Base-by-base conservation (phyloP, 495 filamentous ascomycete species). In the Penicillium paradoxum region DNA sequence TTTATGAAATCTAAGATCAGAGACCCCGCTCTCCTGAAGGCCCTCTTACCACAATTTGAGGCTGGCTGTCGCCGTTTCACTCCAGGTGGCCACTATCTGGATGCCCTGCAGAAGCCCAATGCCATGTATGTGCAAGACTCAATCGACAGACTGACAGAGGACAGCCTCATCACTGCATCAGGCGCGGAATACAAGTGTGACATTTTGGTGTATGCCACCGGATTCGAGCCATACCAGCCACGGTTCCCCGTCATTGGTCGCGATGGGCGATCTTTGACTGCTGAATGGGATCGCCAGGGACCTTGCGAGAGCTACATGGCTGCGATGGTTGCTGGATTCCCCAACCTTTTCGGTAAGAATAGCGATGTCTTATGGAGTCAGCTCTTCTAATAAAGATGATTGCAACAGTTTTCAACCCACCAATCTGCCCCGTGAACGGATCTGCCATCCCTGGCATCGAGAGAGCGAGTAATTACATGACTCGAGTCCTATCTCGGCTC, bases 301-400 rank as follows among this genome's bases (percentile, higher is more conserved):
- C 48, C 53, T 5, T 56, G 54, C 30, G 54, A 56, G 39, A 56
- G 54, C n/a, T 56, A 56, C 14, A 56, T 56, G 54, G 47, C 54
- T n/a, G 48, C 54, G 17, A 56, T 56, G 54, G 48, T 51, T 11
- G 54, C 54, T 14, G 39, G 38, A n/a, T 56, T 51, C 18, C 54
- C 54, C 14, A 56, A 56, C 32, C 17, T 56, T 2, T 56, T 56
- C 7, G 54, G 54, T 56, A 10, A 25, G 33, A 22, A 38, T 3
- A 8, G 4, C 8, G 11, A 18, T 29, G 3, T 9, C 4, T 5
- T 44, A n/a, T 44, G 29, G 10, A n/a, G 25, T 29, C 6, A 13
- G 5, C 6, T 13, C 29, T 19, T 7, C 34, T 30, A 38, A 33
- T 2, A 6, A 14, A n/a, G 13, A 1, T 34, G 9, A 15, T 7